Evolutionary conservation across 108 stramenopile genomes (phyloP), one percentile per base, ranked within the genome.

Genomic region (Cyclotella atomus): DNA sequence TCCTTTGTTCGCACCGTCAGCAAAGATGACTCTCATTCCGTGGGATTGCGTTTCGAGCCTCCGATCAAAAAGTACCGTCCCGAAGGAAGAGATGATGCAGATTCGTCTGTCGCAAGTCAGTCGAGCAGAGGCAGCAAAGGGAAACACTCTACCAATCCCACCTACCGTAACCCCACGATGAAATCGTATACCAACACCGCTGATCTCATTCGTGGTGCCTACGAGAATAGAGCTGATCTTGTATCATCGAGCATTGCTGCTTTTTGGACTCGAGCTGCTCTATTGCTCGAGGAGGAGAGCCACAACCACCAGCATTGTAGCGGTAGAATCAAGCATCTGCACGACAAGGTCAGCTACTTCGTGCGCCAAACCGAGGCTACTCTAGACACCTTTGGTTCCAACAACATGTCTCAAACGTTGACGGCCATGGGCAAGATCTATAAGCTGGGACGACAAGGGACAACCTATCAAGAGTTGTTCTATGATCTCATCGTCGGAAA

Each of bases 401-500:
- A 61, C 60, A 61, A 61, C 23, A 27, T 61, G 34, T 61, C 60
- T 0, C 60, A 61, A 61, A 41, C 60, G 3, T 20, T 61, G 60
- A 61, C 60, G 20, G 60, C 60, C 0, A 38, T 61, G 35, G 60
- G 36, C 12, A 61, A 61, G 19, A 38, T 61, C 10, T 35, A 38
- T 0, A 61, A 61, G 41, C 36, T 15, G 24, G 60, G 60, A n/a
- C 10, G n/a, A 12, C 12, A 41, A 7, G 38, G 38, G 38, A 41
- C 60, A 3, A 10, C 14, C 33, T 41, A 38, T 24, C 36, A 61
- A 29, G 29, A 24, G 5, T 4, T 61, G 23, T 61, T 61, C 0
- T 38, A 61, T 17, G 60, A 43, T 24, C 60, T 61, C 28, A 1
- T 61, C 20, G 60, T 61, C 23, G 60, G 60, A 3, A 38, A 43